These are phyloP conservation scores for Torulaspora franciscae DNA, from an alignment of 805 yeast genomes.

Conservation along the genomic window DNA sequence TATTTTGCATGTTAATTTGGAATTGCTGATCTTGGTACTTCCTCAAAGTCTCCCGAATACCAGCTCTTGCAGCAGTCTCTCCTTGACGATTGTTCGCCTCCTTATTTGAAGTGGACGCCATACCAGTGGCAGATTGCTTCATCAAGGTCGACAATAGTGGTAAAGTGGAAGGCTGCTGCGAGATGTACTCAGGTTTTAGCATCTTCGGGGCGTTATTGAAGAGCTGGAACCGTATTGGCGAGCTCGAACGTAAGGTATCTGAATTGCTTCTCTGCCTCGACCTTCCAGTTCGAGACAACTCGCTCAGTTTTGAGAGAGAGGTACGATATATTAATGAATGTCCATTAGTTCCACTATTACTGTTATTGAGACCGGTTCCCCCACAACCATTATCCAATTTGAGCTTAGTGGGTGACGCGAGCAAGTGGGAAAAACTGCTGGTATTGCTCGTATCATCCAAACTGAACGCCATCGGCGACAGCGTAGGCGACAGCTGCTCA, in stretches of 20 bases:
- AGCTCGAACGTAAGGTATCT: constrained; percentile 28
- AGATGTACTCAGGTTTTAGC: constrained; percentile 30
- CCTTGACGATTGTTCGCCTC: constrained; percentile 2
- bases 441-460: constrained; percentile 25
- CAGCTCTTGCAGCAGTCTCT: constrained; percentile 4
- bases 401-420: constrained; percentile 30
- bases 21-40: constrained; percentile 17
- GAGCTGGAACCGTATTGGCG: constrained; percentile 28
- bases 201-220: constrained; percentile 26
- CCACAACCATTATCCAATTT: constrained; percentile 20
- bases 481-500: constrained; percentile 27
- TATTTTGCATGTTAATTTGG: constrained; percentile 4
- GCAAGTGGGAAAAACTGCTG: constrained; percentile 18
- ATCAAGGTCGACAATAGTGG: constrained; percentile 28
- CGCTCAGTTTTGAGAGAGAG: constrained; percentile 33
- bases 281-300: constrained; percentile 22
- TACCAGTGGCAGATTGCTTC: constrained; percentile 10
- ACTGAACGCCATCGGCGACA: constrained; percentile 30
- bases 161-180: constrained; percentile 17
- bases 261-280: constrained; percentile 21
- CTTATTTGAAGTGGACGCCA: not conserved
- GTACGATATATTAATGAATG: constrained; percentile 27
- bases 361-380: not conserved
- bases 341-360: constrained; percentile 6
- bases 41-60: constrained; percentile 23